phyloP scores from a whole-genome alignment of 768 basidiomycete species.

The Suillus occidentalis region DNA sequence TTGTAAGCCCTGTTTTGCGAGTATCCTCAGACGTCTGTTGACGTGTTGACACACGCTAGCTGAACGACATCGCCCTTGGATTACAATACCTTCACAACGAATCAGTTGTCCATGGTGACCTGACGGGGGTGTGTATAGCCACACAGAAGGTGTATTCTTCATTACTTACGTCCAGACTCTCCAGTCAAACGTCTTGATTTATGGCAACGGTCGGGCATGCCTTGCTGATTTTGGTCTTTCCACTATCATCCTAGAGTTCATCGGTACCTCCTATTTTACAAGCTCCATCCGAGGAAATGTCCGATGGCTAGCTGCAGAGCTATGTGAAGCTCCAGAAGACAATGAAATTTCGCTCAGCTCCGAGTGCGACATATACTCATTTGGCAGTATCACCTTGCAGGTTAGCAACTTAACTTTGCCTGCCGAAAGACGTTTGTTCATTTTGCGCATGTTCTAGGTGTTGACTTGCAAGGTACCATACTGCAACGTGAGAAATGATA shows the following conservation, averaged over 20 bases:
- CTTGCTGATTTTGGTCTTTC: conserved; percentile 48
- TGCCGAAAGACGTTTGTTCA: background rate
- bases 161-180: background rate
- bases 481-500: conserved; percentile 8
- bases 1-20: conserved; percentile 13
- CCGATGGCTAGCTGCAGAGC: conserved; percentile 47
- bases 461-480: conserved; percentile 9
- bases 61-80: conserved; percentile 13
- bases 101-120: conserved; percentile 10
- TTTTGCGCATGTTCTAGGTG: background rate
- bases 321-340: conserved; percentile 23
- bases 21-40: background rate
- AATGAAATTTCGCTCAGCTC: background rate
- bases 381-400: conserved; percentile 36
- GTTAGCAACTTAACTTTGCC: conserved; percentile 4
- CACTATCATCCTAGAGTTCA: conserved; percentile 38
- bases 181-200: conserved; percentile 31
- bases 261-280: conserved; percentile 28
- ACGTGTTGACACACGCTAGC: background rate
- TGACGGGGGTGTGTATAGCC: conserved; percentile 5
- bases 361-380: conserved; percentile 46
- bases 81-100: conserved; percentile 15
- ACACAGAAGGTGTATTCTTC: no score
- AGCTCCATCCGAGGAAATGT: conserved; percentile 39
- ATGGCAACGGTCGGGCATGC: conserved; percentile 36